A percentile compares a stretch with the other conserved stretches of the same genome.
phyloP scores from a whole-genome alignment of 108 stramenopile species.

The Fragilariopsis cylindrus region DNA sequence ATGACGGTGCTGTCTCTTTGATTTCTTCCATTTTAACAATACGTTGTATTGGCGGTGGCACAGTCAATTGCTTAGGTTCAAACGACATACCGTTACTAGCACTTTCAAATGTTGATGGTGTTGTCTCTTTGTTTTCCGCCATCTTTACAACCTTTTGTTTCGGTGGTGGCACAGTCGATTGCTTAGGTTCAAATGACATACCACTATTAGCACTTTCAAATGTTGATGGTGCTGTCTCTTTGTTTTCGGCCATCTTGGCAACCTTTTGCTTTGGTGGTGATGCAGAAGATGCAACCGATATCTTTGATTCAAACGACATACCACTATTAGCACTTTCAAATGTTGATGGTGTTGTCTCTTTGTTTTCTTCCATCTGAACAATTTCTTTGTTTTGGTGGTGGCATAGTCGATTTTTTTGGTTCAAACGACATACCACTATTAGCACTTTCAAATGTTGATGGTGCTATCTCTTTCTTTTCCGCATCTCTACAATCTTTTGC shows the following conservation, averaged over 20 bases:
- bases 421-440: slow-evolving; percentile 3
- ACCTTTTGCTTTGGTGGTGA: background rate
- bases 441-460: slow-evolving; percentile 4
- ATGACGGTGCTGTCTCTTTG: background rate
- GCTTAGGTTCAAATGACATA: slow-evolving; percentile 4
- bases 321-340: background rate
- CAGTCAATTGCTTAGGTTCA: too few species aligned
- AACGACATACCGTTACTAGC: background rate
- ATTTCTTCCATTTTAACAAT: background rate
- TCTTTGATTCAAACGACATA: slow-evolving; percentile 3
- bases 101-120: slow-evolving; percentile 9
- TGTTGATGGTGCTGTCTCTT: slow-evolving; percentile 1
- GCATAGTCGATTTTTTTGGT: background rate
- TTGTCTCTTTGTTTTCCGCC: background rate
- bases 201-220: background rate
- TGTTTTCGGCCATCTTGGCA: background rate
- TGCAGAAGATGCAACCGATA: background rate
- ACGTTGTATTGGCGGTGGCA: too few species aligned
- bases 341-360: slow-evolving; percentile 1
- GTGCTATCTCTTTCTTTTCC: background rate
- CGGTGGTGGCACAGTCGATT: background rate
- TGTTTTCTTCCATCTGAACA: background rate
- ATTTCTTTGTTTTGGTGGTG: background rate
- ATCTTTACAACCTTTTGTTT: background rate
- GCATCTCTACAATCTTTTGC: background rate